phyloP scores from a whole-genome alignment of 805 yeast genomes.

The Pichia insulana region DNA sequence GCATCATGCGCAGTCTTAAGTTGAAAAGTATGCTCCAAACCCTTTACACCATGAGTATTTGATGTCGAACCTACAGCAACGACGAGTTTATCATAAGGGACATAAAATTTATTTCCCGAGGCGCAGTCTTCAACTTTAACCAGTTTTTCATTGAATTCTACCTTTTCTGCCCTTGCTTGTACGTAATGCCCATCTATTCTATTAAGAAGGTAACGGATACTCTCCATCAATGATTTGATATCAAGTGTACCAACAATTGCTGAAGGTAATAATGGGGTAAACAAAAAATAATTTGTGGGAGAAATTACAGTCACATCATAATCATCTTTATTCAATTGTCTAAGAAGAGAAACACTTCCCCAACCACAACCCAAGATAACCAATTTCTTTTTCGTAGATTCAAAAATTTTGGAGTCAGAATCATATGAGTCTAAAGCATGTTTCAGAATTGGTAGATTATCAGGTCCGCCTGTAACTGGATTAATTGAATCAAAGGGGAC shows the following conservation, averaged over 20 bases:
- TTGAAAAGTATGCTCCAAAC: constrained; percentile 83
- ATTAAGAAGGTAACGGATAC: constrained; percentile 79
- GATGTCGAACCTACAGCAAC: constrained; percentile 93
- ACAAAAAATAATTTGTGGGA: constrained; percentile 89
- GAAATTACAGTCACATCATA: constrained; percentile 86
- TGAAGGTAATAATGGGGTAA: constrained; percentile 90
- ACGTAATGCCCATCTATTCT: constrained; percentile 67
- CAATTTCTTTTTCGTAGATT: constrained; percentile 55
- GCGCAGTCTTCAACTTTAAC: constrained; percentile 48
- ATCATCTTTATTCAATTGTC: constrained; percentile 72
- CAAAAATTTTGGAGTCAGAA: constrained; percentile 35
- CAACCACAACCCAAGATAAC: constrained; percentile 87
- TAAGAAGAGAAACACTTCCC: constrained; percentile 84
- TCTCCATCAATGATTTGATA: constrained; percentile 84
- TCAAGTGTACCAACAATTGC: constrained; percentile 93
- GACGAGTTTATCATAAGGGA: constrained; percentile 74
- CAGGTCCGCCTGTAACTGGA: constrained; percentile 61
- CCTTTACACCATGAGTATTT: constrained; percentile 90
- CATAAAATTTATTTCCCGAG: constrained; percentile 35
- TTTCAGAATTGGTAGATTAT: constrained; percentile 53
- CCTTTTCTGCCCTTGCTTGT: constrained; percentile 82
- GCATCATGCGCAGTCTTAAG: constrained; percentile 88
- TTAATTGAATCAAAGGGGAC: constrained; percentile 45
- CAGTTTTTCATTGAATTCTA: constrained; percentile 62
- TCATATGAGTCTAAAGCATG: constrained; percentile 52